Base-by-base conservation (phyloP, 768 basidiomycete genomes). In the Udeniomyces megalosporus region DNA sequence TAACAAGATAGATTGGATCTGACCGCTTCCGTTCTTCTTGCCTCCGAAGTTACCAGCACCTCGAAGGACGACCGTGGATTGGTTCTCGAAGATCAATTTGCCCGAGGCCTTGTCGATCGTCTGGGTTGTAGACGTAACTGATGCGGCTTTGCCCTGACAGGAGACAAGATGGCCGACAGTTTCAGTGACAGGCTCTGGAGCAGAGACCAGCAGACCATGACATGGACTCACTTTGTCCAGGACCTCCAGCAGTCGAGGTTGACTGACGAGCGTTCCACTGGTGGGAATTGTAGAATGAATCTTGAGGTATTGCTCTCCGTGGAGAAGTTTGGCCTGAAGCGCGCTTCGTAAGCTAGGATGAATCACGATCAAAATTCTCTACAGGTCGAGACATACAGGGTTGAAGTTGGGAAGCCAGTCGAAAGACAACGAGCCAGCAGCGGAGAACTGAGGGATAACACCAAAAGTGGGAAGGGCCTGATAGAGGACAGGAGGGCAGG, bases 21-120 rank as follows among this genome's bases (percentile, higher is more conserved):
- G 69, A 88, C 91, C 88, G 53, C 76, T 81, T 34, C 90, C 91
- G 32, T 73, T 75, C 62, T 88, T 86, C 76, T 86, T 88, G 20
- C 95, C 95, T 2, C 89, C 89, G 73, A 99, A 95, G 0, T 91
- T 92, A n/a, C 95, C 95, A 28, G 87, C 80, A 1, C 91, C 92
- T 60, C 95, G 87, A 66, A 93, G 82, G 74, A 96, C 86, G 1
- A 92, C 78, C 0, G 93, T 99, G 14, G 83, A 81, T 72, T 92
- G 87, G 73, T 88, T 95, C 75, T 95, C 90, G 70, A 88, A 93
- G 58, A 97, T 78, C 58, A 88, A 75, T 60, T 85, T 77, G 2
- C 90, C 91, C 0, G 83, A 81, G 49, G 70, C 70, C 70, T 85
- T 84, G 74, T 97, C 88, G 69, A 81, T 81, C 2, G 91, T 93